Base-by-base conservation (phyloP, 305 asterid genomes). In the Andrographis paniculata region DNA sequence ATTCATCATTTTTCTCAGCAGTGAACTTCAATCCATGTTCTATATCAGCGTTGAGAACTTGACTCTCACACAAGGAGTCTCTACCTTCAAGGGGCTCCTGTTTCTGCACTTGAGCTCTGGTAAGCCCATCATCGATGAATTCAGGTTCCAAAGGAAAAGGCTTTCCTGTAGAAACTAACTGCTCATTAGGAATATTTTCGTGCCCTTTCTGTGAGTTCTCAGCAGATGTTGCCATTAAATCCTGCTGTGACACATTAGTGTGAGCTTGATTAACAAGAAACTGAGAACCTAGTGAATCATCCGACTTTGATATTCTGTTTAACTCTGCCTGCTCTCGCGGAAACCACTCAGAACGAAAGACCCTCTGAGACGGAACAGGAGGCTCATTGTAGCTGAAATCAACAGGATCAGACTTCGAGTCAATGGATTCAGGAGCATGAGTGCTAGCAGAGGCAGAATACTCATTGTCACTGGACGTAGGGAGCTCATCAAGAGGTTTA, bases 241-340 rank as follows among this genome's bases (percentile, higher is more conserved):
- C 79, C 36, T 58, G 68, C 56, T 59, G 73, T 22, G 71, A 38
- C 59, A 53, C 23, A 55, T 69, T 71, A 42, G 63, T 14, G 24
- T 52, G 71, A 20, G 84, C 56, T 55, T 70, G 78, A 38, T 67
- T 63, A 43, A 66, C 55, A 23, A 75, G 65, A 58, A 77, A 76
- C 61, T 76, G 87, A 64, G 87, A 70, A 55, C 48, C 59, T 52
- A 62, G 91, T 48, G 79, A 77, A 70, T 83, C 94, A 65, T 79
- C 85, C 11, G 94, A 83, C 63, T 83, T 83, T 9, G 94, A 79
- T 60, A 77, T 64, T 75, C 82, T 77, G 75, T 62, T 66, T 54
- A 56, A 57, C 59, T 67, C 87, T 53, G 62, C 62, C 62, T 72
- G 77, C 65, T 73, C 84, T 50, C 92, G 69, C 39, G 85, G 94